These are phyloP conservation scores for Penicillium sp. DNA, from an alignment of 2,329 filamentous ascomycete species.

Conservation along the genomic window DNA sequence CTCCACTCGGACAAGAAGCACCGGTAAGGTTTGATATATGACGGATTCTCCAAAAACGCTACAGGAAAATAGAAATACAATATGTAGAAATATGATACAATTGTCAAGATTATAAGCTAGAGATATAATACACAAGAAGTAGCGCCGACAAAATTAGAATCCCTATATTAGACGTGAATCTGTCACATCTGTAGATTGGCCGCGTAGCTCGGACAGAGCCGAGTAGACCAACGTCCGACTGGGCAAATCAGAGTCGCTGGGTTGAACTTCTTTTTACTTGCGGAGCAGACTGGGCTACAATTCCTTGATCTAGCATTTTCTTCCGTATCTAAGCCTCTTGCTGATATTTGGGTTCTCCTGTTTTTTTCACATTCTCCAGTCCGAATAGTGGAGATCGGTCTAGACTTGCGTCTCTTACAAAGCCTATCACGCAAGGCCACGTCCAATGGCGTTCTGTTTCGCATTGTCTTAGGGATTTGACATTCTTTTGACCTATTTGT, in stretches of 20 bases:
- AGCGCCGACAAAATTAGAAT: not conserved
- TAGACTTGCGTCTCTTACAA: not conserved
- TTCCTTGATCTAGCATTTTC: not conserved
- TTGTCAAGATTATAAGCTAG: not conserved
- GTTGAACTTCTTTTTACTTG: not conserved
- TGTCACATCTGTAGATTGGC: not conserved
- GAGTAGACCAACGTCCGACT: conserved; percentile 7
- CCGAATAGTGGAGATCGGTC: not conserved
- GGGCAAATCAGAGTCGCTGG: conserved; percentile 17
- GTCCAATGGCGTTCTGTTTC: not conserved
- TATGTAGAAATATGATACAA: too few species aligned
- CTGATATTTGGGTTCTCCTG: not conserved
- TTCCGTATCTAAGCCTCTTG: not conserved
- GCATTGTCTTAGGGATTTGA: not conserved
- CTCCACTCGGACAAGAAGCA: conserved; percentile 1
- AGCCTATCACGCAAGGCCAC: not conserved
- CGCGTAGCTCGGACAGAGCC: conserved; percentile 13
- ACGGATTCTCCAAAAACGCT: not conserved
- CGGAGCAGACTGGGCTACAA: not conserved
- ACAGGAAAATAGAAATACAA: not conserved
- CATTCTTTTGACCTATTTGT: not conserved
- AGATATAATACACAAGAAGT: not conserved
- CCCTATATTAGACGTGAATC: not conserved
- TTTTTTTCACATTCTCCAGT: not conserved
- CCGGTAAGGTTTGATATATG: not conserved